phyloP scores from a whole-genome alignment of 495 filamentous ascomycete species.

The Gamarada debralockiae region DNA sequence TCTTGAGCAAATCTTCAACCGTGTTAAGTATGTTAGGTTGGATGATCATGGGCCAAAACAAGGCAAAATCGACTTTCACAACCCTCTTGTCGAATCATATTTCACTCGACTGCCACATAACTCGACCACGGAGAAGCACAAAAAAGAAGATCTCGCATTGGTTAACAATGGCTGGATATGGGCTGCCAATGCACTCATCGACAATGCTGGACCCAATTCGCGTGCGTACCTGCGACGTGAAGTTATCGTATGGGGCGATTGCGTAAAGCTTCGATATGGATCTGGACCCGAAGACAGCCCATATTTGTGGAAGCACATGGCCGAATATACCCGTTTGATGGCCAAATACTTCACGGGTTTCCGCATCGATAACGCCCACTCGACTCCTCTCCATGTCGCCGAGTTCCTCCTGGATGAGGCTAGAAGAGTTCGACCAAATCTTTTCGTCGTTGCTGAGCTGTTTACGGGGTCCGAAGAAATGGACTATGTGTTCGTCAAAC shows the following conservation, averaged over 20 bases:
- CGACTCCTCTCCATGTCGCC: slow-evolving; percentile 87
- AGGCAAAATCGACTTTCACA: slow-evolving; percentile 70
- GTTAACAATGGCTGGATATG: slow-evolving; percentile 99
- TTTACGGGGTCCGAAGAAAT: slow-evolving; percentile 95
- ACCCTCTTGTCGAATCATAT: slow-evolving; percentile 89
- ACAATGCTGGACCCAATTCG: slow-evolving; percentile 87
- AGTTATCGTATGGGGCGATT: slow-evolving; percentile 98
- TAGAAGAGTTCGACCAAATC: slow-evolving; percentile 77
- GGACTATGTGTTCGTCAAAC: slow-evolving; percentile 92
- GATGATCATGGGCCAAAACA: slow-evolving; percentile 89
- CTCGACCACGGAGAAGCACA: slow-evolving; percentile 71
- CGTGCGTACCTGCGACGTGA: slow-evolving; percentile 88
- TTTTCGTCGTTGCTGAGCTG: slow-evolving; percentile 92
- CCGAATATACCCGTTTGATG: slow-evolving; percentile 84
- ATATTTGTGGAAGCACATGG: slow-evolving; percentile 95
- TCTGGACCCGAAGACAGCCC: slow-evolving; percentile 77
- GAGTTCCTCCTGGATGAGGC: slow-evolving; percentile 94
- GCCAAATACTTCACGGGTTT: slow-evolving; percentile 95
- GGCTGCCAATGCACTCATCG: slow-evolving; percentile 89
- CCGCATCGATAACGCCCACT: slow-evolving; percentile 98
- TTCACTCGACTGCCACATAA: slow-evolving; percentile 89
- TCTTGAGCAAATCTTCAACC: slow-evolving; percentile 86
- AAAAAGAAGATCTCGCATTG: slow-evolving; percentile 70
- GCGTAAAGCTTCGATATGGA: slow-evolving; percentile 95
- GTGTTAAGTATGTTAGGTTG: slow-evolving; percentile 86